These are phyloP conservation scores for Phaffomyces opuntiae DNA, from an alignment of 805 yeast genomes.

Conservation along the genomic window DNA sequence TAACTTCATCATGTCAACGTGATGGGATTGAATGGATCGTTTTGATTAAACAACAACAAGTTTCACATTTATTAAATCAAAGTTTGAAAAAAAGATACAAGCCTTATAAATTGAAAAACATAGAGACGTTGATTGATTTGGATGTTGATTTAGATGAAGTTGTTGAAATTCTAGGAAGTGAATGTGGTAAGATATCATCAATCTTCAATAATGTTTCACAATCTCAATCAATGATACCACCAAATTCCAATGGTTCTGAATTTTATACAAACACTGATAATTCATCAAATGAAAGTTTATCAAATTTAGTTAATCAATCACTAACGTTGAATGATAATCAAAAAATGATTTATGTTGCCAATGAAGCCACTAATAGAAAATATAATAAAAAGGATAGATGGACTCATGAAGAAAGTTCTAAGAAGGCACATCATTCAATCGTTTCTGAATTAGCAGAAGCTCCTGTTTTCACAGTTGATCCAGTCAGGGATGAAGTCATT, in stretches of 20 bases:
- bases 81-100: constrained; percentile 49
- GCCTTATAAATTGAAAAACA: constrained; percentile 65
- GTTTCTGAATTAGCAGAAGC: constrained; percentile 52
- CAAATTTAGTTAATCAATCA: constrained; percentile 16
- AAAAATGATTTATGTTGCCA: constrained; percentile 60
- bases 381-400: constrained; percentile 70
- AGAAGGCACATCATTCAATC: constrained; percentile 48
- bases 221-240: not conserved
- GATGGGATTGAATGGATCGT: constrained; percentile 77
- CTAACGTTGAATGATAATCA: constrained; percentile 35
- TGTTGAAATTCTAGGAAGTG: constrained; percentile 33
- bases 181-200: constrained; percentile 10
- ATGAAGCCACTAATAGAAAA: constrained; percentile 74
- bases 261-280: constrained; percentile 17
- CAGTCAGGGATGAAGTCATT: constrained; percentile 69
- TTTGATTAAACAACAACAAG: constrained; percentile 59
- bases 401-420: constrained; percentile 69
- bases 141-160: constrained; percentile 74
- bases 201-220: not conserved
- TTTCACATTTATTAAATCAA: constrained; percentile 11
- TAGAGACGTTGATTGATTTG: constrained; percentile 51
- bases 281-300: constrained; percentile 17
- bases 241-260: constrained; percentile 14
- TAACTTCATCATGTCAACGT: constrained; percentile 49
- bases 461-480: constrained; percentile 75